phyloP scores from a whole-genome alignment of 176 grass and related monocot species.

The Puccinellia tenuiflora region DNA sequence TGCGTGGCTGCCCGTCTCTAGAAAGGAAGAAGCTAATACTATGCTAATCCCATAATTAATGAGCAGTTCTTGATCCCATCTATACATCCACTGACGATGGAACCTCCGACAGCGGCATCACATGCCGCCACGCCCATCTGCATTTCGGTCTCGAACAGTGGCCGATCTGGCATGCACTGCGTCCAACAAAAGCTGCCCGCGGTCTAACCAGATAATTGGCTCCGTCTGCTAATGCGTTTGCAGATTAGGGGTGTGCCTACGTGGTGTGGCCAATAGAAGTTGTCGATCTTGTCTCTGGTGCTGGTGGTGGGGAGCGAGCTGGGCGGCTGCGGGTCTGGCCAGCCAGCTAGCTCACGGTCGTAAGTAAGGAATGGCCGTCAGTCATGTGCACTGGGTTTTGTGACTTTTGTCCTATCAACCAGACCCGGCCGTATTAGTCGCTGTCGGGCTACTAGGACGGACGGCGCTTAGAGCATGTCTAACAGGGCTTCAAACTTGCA shows the following conservation, averaged over 20 bases:
- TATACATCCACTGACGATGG: not conserved
- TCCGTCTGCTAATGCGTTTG: not conserved
- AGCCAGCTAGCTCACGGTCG: too few species aligned
- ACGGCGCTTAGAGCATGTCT: too few species aligned
- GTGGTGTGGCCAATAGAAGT: slow-evolving; percentile 11
- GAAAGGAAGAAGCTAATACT: not conserved
- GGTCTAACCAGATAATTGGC: slow-evolving; percentile 1
- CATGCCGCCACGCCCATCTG: not conserved
- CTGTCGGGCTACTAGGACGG: too few species aligned
- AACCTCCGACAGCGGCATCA: not conserved
- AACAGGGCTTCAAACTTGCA: too few species aligned
- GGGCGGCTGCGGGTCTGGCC: too few species aligned
- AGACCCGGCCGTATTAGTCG: too few species aligned
- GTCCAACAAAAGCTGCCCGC: slow-evolving; percentile 13
- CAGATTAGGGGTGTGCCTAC: not conserved
- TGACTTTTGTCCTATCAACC: too few species aligned
- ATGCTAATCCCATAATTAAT: not conserved
- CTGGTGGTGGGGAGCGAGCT: too few species aligned
- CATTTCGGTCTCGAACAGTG: not conserved
- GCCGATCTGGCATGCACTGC: not conserved
- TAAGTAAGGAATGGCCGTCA: too few species aligned
- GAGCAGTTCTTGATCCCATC: not conserved
- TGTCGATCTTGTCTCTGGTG: slow-evolving; percentile 20
- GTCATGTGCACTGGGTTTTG: too few species aligned
- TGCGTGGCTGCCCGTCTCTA: too few species aligned